A percentile compares a stretch with the other conserved stretches of the same genome.
Evolutionary conservation across 2,329 filamentous ascomycete genomes (phyloP).

Genomic region (Pseudogymnoascus sp.): DNA sequence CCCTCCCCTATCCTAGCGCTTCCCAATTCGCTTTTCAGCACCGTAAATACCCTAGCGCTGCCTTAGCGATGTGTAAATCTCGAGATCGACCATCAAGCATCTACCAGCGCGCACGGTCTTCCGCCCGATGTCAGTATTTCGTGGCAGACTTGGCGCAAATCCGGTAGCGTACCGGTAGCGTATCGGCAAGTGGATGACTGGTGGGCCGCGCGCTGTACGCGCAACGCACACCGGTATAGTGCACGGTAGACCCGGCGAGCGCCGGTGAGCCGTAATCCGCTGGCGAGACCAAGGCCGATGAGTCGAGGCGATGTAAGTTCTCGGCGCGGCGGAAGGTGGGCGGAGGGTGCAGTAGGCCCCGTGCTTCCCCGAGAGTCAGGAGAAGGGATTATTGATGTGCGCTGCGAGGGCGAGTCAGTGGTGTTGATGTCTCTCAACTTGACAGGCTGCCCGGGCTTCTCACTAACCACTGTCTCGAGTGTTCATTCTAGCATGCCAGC

Average conservation of each 20-base stretch:
- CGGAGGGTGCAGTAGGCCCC: neutral
- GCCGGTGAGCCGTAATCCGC: neutral
- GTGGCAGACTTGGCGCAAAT: neutral
- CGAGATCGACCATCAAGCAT: neutral
- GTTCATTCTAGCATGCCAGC: neutral
- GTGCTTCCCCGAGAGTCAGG: conserved; percentile 2
- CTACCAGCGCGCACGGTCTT: neutral
- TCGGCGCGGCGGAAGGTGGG: neutral
- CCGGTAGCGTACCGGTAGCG: neutral
- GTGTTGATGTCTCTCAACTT: neutral
- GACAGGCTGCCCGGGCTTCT: neutral
- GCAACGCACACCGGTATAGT: neutral
- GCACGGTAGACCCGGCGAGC: neutral
- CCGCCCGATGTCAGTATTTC: neutral
- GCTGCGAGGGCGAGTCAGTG: neutral
- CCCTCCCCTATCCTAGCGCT: neutral
- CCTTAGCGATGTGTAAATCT: neutral
- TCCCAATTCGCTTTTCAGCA: neutral
- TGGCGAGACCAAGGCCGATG: neutral
- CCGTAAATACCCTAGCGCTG: neutral
- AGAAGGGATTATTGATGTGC: neutral
- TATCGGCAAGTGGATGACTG: neutral
- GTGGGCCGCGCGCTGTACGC: neutral
- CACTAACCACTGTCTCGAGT: neutral
- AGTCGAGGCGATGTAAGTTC: neutral